A percentile compares a stretch with the other conserved stretches of the same genome.
These are phyloP conservation scores for Lasiodiplodia citricola DNA, from an alignment of 2,329 filamentous ascomycete genomes.

Conservation along the genomic window DNA sequence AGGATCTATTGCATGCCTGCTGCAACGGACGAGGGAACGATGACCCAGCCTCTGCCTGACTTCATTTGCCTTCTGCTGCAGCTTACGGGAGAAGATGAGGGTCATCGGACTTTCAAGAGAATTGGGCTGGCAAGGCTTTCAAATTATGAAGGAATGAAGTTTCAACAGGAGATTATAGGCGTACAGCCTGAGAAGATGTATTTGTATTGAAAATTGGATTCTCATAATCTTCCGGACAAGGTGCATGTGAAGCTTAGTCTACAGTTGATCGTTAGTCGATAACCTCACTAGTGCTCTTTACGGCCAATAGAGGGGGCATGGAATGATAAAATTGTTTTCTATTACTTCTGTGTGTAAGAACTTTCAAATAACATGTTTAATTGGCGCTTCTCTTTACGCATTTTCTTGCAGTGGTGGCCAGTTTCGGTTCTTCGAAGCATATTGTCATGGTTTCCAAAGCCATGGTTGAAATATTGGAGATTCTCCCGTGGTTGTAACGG, in stretches of 20 bases:
- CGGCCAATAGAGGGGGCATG: too few relatives aligned
- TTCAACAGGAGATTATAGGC: not conserved
- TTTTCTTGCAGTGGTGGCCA: too few relatives aligned
- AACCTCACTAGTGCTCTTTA: too few relatives aligned
- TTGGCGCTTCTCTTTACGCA: too few relatives aligned
- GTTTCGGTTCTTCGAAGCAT: too few relatives aligned
- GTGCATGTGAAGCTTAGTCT: not conserved
- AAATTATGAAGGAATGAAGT: slow-evolving; percentile 23
- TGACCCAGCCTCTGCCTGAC: slow-evolving; percentile 15
- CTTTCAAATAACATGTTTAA: too few relatives aligned
- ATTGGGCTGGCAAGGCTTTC: slow-evolving; percentile 30
- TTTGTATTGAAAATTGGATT: not conserved
- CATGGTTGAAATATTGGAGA: too few relatives aligned
- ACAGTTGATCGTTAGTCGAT: too few relatives aligned
- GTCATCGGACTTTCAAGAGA: slow-evolving; percentile 18
- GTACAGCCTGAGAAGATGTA: not conserved
- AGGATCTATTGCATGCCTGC: slow-evolving; percentile 28
- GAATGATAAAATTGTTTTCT: too few relatives aligned
- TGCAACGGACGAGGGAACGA: slow-evolving; percentile 21
- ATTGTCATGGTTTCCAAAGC: too few relatives aligned
- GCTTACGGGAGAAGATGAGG: not conserved
- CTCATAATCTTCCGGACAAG: not conserved
- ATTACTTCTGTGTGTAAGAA: too few relatives aligned
- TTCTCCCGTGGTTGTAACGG: too few relatives aligned
- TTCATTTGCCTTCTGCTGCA: slow-evolving; percentile 28